phyloP scores from a whole-genome alignment of 345 rosid species.

The Erysimum cheiranthoides region DNA sequence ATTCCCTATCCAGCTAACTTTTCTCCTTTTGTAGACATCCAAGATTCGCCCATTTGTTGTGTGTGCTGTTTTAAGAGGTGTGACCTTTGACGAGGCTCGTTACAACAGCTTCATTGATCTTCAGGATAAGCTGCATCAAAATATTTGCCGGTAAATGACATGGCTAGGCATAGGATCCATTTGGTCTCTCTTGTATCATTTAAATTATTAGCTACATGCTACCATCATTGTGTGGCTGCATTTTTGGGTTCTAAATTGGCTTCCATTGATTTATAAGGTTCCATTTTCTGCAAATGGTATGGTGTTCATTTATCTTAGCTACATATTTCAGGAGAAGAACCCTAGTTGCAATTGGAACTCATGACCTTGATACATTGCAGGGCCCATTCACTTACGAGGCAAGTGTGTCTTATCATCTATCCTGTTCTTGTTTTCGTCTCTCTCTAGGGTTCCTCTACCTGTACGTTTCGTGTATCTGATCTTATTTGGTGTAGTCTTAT shows the following conservation, averaged over 20 bases:
- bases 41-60: slow-evolving; percentile 70
- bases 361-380: slow-evolving; percentile 87
- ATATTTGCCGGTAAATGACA: slow-evolving; percentile 77
- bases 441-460: not conserved
- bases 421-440: not conserved
- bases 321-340: slow-evolving; percentile 70
- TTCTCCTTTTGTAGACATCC: slow-evolving; percentile 59
- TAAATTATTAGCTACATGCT: slow-evolving; percentile 9
- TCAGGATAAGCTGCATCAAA: slow-evolving; percentile 96
- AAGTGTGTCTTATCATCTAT: slow-evolving; percentile 1
- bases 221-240: not conserved
- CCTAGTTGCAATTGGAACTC: slow-evolving; percentile 94
- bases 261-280: not conserved
- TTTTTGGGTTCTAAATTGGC: not conserved
- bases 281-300: not conserved
- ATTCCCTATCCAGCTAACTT: not conserved
- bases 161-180: not conserved
- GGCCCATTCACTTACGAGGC: slow-evolving; percentile 98
- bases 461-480: not conserved
- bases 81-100: slow-evolving; percentile 80
- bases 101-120: slow-evolving; percentile 96
- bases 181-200: not conserved
- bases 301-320: not conserved
- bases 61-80: slow-evolving; percentile 89
- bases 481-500: not conserved